Percentiles rank a stretch among this genome's conserved stretches.
Conservation (phyloP, 2,329 filamentous ascomycete genomes). For the Scorias spongiosa region DNA sequence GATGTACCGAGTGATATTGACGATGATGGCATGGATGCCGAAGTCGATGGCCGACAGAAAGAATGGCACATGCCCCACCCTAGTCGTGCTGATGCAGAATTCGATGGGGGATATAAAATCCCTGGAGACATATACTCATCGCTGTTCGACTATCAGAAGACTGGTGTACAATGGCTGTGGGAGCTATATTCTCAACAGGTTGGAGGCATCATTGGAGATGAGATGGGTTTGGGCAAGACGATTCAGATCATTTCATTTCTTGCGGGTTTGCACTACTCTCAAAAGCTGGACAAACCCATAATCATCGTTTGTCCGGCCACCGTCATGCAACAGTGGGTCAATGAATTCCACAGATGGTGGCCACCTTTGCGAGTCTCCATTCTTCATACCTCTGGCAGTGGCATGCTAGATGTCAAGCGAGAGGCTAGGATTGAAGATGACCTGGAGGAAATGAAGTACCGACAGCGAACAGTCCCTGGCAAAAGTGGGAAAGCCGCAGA, state of each 20-base stretch:
- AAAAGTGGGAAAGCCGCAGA: constrained; percentile 55
- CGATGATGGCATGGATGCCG: constrained; percentile 13
- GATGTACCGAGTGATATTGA: constrained; percentile 20
- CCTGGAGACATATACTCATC: constrained; percentile 88
- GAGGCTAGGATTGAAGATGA: constrained; percentile 48
- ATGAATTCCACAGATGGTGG: constrained; percentile 98
- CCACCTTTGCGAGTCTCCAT: constrained; percentile 95
- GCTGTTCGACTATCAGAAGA: constrained; percentile 93
- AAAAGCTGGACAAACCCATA: constrained; percentile 65
- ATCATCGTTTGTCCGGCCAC: constrained; percentile 90
- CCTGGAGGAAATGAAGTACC: constrained; percentile 37
- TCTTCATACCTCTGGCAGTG: constrained; percentile 85
- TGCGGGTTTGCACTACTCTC: constrained; percentile 83
- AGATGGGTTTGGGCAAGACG: constrained; percentile 98
- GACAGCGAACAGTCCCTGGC: constrained; percentile 19
- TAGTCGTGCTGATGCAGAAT: constrained; percentile 56
- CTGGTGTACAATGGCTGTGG: constrained; percentile 88
- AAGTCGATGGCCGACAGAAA: constrained; percentile 26
- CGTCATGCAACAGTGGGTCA: constrained; percentile 93
- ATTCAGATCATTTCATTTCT: constrained; percentile 69
- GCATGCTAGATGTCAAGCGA: constrained; percentile 67
- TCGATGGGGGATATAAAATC: constrained; percentile 62
- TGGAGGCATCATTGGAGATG: constrained; percentile 88
- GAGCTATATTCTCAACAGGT: constrained; percentile 81
- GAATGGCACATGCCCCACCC: constrained; percentile 85